Conservation (phyloP, 345 rosid genomes). For the Cardamine chenopodiifolia region DNA sequence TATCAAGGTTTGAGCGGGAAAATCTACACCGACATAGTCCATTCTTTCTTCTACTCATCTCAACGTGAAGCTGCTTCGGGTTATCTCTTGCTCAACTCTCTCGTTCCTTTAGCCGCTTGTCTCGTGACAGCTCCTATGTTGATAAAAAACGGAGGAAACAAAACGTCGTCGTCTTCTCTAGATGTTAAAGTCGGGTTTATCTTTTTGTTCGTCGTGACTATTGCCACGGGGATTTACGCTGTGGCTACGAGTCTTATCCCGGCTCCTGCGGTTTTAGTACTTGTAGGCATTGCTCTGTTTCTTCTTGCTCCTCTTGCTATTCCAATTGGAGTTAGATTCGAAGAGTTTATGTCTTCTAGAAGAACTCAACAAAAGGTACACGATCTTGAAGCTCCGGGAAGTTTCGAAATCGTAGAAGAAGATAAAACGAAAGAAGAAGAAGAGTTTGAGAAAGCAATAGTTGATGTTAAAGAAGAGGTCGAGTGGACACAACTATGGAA, state of each 20-base stretch:
- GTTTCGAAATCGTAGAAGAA: conserved; percentile 15
- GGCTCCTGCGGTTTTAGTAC: conserved; percentile 41
- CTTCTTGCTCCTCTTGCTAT: conserved; percentile 57
- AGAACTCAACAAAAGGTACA: conserved; percentile 35
- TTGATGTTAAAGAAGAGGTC: conserved; percentile 59
- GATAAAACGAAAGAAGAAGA: conserved; percentile 20
- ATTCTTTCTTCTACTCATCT: conserved; percentile 42
- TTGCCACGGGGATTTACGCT: conserved; percentile 68
- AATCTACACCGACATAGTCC: conserved; percentile 67
- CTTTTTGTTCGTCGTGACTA: conserved; percentile 53
- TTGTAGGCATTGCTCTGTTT: conserved; percentile 51
- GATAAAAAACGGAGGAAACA: conserved; percentile 27
- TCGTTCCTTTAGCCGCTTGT: conserved; percentile 53
- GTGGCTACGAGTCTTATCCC: conserved; percentile 58
- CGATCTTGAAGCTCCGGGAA: conserved; percentile 40
- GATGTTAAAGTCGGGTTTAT: conserved; percentile 46
- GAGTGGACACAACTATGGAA: conserved; percentile 62
- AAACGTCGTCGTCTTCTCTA: not conserved
- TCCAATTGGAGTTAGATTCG: conserved; percentile 43
- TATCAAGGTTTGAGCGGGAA: conserved; percentile 81
- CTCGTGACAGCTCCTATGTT: conserved; percentile 50
- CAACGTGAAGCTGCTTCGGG: conserved; percentile 47
- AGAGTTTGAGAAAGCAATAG: conserved; percentile 28
- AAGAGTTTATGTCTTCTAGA: conserved; percentile 10
- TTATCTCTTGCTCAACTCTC: conserved; percentile 68